Evolutionary conservation across 2,329 filamentous ascomycete genomes (phyloP).

Genomic region (Beauveria scarabaeidicola): DNA sequence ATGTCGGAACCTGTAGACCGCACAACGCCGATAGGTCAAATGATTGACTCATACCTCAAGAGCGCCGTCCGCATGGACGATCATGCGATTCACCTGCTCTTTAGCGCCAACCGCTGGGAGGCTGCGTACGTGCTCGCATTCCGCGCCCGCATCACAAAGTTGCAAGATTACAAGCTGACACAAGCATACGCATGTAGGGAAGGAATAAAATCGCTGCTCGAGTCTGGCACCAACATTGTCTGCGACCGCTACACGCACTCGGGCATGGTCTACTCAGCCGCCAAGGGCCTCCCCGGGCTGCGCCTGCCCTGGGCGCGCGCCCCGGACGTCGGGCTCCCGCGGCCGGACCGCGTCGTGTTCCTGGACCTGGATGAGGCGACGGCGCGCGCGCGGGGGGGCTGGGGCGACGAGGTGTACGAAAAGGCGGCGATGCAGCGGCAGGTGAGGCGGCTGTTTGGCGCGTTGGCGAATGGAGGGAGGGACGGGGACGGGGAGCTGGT

Average conservation of each 20-base stretch:
- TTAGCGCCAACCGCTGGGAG: slow-evolving; percentile 89
- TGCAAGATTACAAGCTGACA: neutral
- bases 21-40: slow-evolving; percentile 72
- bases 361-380: slow-evolving; percentile 69
- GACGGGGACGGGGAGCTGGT: slow-evolving; percentile 22
- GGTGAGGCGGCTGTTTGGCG: slow-evolving; percentile 67
- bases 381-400: slow-evolving; percentile 72
- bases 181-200: slow-evolving; percentile 26
- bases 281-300: slow-evolving; percentile 67
- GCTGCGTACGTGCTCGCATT: slow-evolving; percentile 36
- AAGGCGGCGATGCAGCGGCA: slow-evolving; percentile 70
- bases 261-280: slow-evolving; percentile 85
- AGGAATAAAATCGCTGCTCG: slow-evolving; percentile 45
- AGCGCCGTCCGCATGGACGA: slow-evolving; percentile 68
- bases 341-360: slow-evolving; percentile 82
- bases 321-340: slow-evolving; percentile 77
- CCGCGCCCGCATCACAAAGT: neutral
- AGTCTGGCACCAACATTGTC: slow-evolving; percentile 63
- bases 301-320: slow-evolving; percentile 71
- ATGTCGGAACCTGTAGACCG: slow-evolving; percentile 47
- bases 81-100: slow-evolving; percentile 82
- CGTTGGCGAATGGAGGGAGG: slow-evolving; percentile 39
- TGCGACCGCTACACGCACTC: slow-evolving; percentile 94
- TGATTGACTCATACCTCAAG: slow-evolving; percentile 78
- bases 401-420: slow-evolving; percentile 84